phyloP scores from a whole-genome alignment of 2,329 filamentous ascomycete genomes.

The Talaromyces sp. region DNA sequence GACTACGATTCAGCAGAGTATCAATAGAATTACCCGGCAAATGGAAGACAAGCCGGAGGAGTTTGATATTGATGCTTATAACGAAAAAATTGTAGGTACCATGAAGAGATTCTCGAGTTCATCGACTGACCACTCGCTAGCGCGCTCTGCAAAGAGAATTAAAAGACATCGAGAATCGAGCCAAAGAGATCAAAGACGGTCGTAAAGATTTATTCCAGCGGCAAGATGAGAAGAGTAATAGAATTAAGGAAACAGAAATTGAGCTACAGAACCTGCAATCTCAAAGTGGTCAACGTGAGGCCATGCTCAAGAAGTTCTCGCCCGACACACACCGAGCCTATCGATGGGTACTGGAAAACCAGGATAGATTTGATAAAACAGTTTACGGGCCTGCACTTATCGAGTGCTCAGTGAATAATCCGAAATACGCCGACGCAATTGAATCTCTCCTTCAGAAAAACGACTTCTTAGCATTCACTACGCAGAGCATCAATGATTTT shows the following conservation, averaged over 20 bases:
- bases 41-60: constrained; percentile 60
- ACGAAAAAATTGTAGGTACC: constrained; percentile 64
- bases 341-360: constrained; percentile 76
- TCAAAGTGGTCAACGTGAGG: constrained; percentile 69
- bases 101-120: neutral
- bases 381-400: constrained; percentile 80
- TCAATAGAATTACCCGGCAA: constrained; percentile 62
- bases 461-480: constrained; percentile 65
- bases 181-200: constrained; percentile 41
- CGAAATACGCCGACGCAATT: constrained; percentile 60
- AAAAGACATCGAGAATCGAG: constrained; percentile 39
- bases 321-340: constrained; percentile 67
- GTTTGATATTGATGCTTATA: constrained; percentile 69
- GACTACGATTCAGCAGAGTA: constrained; percentile 51
- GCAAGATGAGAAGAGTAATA: constrained; percentile 34
- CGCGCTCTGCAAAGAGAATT: constrained; percentile 52
- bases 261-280: constrained; percentile 65
- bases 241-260: constrained; percentile 42
- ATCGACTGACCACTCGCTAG: constrained; percentile 40
- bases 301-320: constrained; percentile 59
- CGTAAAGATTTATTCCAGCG: constrained; percentile 31
- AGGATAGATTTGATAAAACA: constrained; percentile 65
- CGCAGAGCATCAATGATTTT: constrained; percentile 72
- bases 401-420: constrained; percentile 73
- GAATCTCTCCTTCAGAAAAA: constrained; percentile 55